Evolutionary conservation across 768 basidiomycete species (phyloP), one percentile per base, ranked within the genome.

Genomic region (Clitopilus passeckerianus): DNA sequence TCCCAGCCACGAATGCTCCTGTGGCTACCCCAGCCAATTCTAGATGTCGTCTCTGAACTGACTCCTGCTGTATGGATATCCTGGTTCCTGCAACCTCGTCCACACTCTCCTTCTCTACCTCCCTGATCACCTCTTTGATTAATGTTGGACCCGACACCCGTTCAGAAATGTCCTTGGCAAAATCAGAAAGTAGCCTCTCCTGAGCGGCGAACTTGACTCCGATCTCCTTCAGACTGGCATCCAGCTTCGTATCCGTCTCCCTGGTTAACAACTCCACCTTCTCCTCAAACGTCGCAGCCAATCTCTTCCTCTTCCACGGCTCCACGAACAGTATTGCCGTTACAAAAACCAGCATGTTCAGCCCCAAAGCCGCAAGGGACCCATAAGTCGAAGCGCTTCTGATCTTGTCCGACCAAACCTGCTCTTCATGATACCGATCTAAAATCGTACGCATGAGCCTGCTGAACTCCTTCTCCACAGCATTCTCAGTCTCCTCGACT

Each of bases 361-460:
- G 83, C 12, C 86, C 88, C 22, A 98, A 80, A 57, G 86, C 95
- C 5, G 86, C 87, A 60, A 98, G 76, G 41, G 89, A 90, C 2
- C 94, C 95, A 70, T 98, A 98, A 5, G 97, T 98, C 62, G 92
- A 94, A 24, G 90, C 89, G 65, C 91, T 93, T 34, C 97, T 86
- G 60, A 99, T 97, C 75, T 99, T 99, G 78, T 99, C 96, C 57
- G 92, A 94, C 97, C 97, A 99, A 1, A 98, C 86, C 71, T 99
- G 97, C 70, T 99, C 97, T 74, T 98, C 96, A 75, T 98, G 96
- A 72, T 98, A 98, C 37, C 96, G 83, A 54, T 85, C 86, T 60
- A 99, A 81, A 67, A 98, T 98, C 9, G 83, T 79, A 58, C 86
- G 86, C 89, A 96, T 91, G 33, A 98, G 81, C 68, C 86, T 89